These are phyloP conservation scores for Lippia alba DNA, from an alignment of 305 asterid species.

Conservation along the genomic window DNA sequence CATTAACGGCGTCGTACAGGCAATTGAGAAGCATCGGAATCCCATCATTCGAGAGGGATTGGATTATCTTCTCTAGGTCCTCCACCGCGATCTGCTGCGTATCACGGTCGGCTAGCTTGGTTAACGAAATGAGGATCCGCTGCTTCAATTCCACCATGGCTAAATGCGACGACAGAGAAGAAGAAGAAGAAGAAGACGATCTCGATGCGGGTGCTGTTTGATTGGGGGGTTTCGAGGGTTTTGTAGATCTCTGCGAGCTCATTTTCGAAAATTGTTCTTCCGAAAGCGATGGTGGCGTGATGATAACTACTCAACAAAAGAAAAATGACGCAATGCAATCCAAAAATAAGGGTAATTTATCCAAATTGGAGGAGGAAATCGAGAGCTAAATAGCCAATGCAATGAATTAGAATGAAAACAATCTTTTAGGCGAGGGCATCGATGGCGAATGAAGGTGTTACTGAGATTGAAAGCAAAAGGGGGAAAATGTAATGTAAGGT, in stretches of 20 bases:
- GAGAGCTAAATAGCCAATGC: no score
- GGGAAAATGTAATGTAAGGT: slow-evolving; percentile 11
- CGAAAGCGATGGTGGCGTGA: neutral
- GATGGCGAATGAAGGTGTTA: slow-evolving; percentile 20
- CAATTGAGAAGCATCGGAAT: slow-evolving; percentile 89
- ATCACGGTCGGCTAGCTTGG: slow-evolving; percentile 95
- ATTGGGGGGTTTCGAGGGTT: slow-evolving; percentile 71
- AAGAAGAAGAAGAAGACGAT: slow-evolving; percentile 44
- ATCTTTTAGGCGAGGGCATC: neutral
- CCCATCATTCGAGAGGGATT: slow-evolving; percentile 79
- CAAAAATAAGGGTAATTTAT: neutral
- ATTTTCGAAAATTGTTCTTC: slow-evolving; percentile 30
- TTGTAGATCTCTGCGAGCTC: slow-evolving; percentile 68
- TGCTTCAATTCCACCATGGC: slow-evolving; percentile 97
- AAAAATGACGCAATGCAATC: slow-evolving; percentile 1
- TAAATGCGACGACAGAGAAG: slow-evolving; percentile 71
- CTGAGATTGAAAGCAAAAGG: slow-evolving; percentile 43
- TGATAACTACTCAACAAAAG: neutral
- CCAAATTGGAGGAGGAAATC: slow-evolving; percentile 20
- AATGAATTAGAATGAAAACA: slow-evolving; percentile 33
- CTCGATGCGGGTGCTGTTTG: slow-evolving; percentile 47
- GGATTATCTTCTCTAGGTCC: slow-evolving; percentile 84
- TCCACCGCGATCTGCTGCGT: slow-evolving; percentile 99
- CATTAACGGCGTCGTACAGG: slow-evolving; percentile 84
- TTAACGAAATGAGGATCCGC: slow-evolving; percentile 77